Base-by-base conservation (phyloP, 495 filamentous ascomycete genomes). In the Cairneyella variabilis region DNA sequence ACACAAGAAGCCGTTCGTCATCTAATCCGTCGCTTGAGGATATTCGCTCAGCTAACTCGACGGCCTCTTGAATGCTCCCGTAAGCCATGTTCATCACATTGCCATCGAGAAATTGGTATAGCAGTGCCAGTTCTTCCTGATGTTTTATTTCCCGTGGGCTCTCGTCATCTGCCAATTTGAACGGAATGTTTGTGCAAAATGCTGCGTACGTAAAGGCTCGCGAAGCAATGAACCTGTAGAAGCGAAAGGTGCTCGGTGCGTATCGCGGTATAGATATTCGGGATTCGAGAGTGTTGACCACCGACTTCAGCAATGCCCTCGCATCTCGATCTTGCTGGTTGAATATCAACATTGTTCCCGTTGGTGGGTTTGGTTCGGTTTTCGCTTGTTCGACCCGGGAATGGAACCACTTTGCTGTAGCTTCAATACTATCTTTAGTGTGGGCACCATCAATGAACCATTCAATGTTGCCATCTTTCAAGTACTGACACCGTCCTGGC, bases 361-460 rank as follows among this genome's bases (percentile, higher is more conserved):
- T 40, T 20, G 44, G 51, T 10, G 42, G 43, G 2, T 78, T 88
- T 1, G 84, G 82, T 21, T 83, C 71, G 21, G 76, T 72, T 46
- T 96, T 80, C 60, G 88, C 93, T 54, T 95, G 90, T 4, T 83
- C 74, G 59, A 55, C 59, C 67, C 72, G 50, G 8, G 64, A 53
- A 47, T 71, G 56, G 58, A 96, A 97, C 93, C 93, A 98, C 26
- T 74, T 74, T 2, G 82, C 89, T 0, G 88, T 85, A 58, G 85
- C 76, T 54, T 83, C 78, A 42, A 98, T 85, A 63, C 89, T 95
- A 61, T 96, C 28, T 32, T 7, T 14, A 0, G 91, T 97, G 56
- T 97, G 92, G 3, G 90, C 92, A 3, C 91, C 89, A 64, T 97
- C 92, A 41, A 97, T 83, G 58, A 84, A 83, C 92, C 93, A 97